Conservation (phyloP, 257 asterid species). For the Solanum ossicruentum region DNA sequence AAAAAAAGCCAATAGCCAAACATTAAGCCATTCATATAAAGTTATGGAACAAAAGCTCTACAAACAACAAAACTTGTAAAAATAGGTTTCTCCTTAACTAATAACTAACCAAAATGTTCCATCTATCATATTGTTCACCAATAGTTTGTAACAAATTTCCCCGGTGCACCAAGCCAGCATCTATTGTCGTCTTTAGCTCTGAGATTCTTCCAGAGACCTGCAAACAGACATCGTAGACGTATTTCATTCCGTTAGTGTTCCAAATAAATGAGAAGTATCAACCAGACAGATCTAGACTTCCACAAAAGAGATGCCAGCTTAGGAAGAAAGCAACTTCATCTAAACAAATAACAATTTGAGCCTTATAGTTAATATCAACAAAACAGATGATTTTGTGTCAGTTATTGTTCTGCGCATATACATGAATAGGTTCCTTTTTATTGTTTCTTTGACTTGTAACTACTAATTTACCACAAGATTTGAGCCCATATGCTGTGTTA, state of each 20-base stretch:
- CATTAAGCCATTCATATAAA: background rate
- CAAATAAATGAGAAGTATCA: background rate
- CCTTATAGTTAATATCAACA: background rate
- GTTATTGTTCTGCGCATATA: background rate
- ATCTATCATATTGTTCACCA: conserved; percentile 70
- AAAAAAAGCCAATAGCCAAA: background rate
- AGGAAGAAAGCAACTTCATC: background rate
- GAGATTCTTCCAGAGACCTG: conserved; percentile 83
- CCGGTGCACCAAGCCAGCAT: conserved; percentile 84
- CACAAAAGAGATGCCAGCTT: background rate
- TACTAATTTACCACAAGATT: background rate
- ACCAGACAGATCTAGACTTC: background rate
- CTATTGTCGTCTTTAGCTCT: conserved; percentile 85
- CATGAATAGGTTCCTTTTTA: background rate
- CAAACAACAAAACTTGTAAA: background rate
- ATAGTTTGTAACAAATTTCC: conserved; percentile 67
- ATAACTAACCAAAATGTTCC: conserved; percentile 76
- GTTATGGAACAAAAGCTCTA: background rate
- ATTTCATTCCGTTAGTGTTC: background rate
- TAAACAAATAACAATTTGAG: background rate
- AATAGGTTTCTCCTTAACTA: background rate
- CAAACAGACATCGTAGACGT: conserved; percentile 2
- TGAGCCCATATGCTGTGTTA: background rate
- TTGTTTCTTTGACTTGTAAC: background rate
- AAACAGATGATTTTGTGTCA: background rate